Conservation (phyloP, 495 filamentous ascomycete genomes). For the Talaromyces thailandensis region DNA sequence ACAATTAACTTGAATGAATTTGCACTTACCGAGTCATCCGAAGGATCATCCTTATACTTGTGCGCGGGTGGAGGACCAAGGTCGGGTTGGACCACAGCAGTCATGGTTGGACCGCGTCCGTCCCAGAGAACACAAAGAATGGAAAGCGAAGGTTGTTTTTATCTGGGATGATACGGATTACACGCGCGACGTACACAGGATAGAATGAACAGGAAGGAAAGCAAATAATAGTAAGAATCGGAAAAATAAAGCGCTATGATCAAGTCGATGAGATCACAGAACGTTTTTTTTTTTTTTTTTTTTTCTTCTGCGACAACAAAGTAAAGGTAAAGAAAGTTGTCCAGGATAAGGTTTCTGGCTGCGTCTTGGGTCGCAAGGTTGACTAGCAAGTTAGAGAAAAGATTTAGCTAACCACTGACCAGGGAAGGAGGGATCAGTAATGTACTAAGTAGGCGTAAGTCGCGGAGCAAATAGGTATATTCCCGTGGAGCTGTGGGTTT, state of each 20-base stretch:
- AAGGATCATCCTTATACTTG: constrained; percentile 35
- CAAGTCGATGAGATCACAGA: constrained; percentile 14
- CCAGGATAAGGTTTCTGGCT: constrained; percentile 7
- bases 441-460: not conserved
- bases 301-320: not conserved
- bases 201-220: constrained; percentile 5
- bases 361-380: constrained; percentile 5
- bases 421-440: not conserved
- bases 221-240: constrained; percentile 9
- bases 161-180: constrained; percentile 1
- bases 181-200: not conserved
- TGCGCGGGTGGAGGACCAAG: constrained; percentile 26
- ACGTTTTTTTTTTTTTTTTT: not conserved
- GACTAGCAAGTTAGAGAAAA: not conserved
- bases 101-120: constrained; percentile 22
- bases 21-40: constrained; percentile 32
- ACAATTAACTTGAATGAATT: constrained; percentile 9
- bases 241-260: constrained; percentile 6
- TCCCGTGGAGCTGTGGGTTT: not conserved
- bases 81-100: constrained; percentile 41
- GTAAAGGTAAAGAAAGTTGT: not conserved
- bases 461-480: not conserved
- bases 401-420: not conserved
- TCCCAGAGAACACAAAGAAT: not conserved
- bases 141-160: not conserved